Evolutionary conservation across 257 asterid species (phyloP).

Genomic region (Cruciata laevipes): DNA sequence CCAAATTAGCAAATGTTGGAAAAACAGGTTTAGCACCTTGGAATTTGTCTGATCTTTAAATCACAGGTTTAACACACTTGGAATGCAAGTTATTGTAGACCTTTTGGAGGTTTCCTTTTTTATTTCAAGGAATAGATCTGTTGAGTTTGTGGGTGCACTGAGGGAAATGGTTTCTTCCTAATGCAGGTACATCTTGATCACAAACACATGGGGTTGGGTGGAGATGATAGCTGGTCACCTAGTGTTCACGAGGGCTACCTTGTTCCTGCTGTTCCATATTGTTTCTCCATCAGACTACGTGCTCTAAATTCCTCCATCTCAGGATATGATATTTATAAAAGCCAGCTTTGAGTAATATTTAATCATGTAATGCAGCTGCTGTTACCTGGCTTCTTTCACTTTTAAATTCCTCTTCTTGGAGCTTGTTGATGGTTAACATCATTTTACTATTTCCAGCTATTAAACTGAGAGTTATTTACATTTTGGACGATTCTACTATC

Average conservation of each 20-base stretch:
- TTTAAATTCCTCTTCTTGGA: not conserved
- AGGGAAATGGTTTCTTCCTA: conserved; percentile 7
- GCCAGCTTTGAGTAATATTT: conserved; percentile 29
- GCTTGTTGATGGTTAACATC: not conserved
- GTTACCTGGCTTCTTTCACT: not conserved
- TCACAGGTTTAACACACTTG: not conserved
- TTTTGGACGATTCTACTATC: no score
- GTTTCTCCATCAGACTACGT: conserved; percentile 62
- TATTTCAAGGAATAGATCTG: no score
- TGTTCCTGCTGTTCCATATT: conserved; percentile 65
- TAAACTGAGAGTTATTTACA: not conserved
- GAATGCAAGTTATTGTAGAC: not conserved
- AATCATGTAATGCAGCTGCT: conserved; percentile 3
- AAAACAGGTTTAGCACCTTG: not conserved
- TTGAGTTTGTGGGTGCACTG: not conserved
- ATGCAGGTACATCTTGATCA: conserved; percentile 94
- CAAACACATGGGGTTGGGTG: conserved; percentile 90
- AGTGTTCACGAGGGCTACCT: conserved; percentile 70
- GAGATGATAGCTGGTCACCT: conserved; percentile 99
- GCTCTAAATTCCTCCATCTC: conserved; percentile 46
- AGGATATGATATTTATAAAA: conserved; percentile 43
- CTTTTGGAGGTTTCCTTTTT: not conserved
- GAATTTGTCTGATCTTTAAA: not conserved
- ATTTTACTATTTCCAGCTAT: no score
- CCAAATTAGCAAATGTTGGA: not conserved